Conservation (phyloP, 441 rosid species). For the Arabidopsis hybrid region DNA sequence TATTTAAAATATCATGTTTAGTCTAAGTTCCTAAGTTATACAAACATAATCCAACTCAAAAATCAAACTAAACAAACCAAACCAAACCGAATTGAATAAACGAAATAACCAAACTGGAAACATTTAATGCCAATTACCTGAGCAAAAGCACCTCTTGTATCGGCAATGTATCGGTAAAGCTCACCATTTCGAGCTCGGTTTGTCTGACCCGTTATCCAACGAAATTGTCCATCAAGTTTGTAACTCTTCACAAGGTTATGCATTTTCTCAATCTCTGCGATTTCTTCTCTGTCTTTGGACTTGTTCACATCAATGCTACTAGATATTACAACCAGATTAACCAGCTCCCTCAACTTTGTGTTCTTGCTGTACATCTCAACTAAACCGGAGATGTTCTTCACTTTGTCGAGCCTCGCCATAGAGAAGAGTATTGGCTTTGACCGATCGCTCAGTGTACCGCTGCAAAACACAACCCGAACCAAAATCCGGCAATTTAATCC, state of each 20-base stretch:
- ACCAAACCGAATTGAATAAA: not conserved
- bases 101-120: not conserved
- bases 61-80: not conserved
- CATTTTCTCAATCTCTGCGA: constrained; percentile 85
- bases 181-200: constrained; percentile 96
- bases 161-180: constrained; percentile 91
- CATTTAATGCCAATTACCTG: constrained; percentile 56
- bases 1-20: too few relatives aligned
- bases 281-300: constrained; percentile 93
- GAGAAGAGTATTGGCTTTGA: constrained; percentile 89
- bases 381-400: constrained; percentile 88
- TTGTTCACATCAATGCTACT: constrained; percentile 77
- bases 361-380: constrained; percentile 83
- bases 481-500: not conserved
- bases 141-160: constrained; percentile 83
- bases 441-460: constrained; percentile 74
- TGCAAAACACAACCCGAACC: constrained; percentile 42
- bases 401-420: constrained; percentile 94
- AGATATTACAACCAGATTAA: constrained; percentile 86
- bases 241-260: constrained; percentile 65
- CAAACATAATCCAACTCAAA: not conserved
- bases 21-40: not conserved
- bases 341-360: constrained; percentile 76
- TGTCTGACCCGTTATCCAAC: constrained; percentile 88
- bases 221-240: constrained; percentile 80